phyloP scores from a whole-genome alignment of 495 filamentous ascomycete species.

The Massariosphaeria phaeospora region DNA sequence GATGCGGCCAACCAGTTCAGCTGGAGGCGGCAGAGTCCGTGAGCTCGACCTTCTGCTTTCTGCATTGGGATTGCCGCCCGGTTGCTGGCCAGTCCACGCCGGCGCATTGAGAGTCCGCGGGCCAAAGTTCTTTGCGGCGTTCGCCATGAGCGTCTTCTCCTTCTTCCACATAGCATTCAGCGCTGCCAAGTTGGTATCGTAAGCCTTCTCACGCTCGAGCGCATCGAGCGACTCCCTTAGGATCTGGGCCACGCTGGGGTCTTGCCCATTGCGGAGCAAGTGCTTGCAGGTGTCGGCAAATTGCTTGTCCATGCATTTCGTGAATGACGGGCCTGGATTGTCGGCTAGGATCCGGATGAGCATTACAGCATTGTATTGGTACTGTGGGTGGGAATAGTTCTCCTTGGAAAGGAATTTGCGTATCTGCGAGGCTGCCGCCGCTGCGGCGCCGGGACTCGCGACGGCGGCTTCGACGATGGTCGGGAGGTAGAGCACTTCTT shows the following conservation, averaged over 20 bases:
- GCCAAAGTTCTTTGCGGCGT: conserved; percentile 21
- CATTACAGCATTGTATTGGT: conserved; percentile 97
- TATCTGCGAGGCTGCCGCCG: conserved; percentile 68
- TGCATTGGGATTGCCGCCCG: neutral
- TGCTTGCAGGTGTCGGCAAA: conserved; percentile 74
- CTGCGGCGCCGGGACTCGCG: conserved; percentile 78
- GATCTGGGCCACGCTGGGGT: conserved; percentile 75
- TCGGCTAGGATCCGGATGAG: conserved; percentile 85
- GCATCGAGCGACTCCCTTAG: conserved; percentile 76
- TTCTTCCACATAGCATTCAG: conserved; percentile 83
- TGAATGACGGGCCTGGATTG: conserved; percentile 87
- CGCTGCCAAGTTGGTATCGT: conserved; percentile 64
- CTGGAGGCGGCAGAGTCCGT: conserved; percentile 60
- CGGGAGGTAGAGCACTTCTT: conserved; percentile 90
- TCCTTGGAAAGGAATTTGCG: conserved; percentile 75
- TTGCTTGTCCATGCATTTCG: conserved; percentile 74
- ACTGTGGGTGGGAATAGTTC: conserved; percentile 55
- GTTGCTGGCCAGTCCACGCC: conserved; percentile 21
- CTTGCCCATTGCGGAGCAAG: conserved; percentile 63
- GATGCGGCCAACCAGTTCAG: conserved; percentile 77
- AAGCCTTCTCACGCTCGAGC: conserved; percentile 61
- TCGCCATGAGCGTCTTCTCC: conserved; percentile 56
- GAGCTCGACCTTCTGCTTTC: conserved; percentile 33
- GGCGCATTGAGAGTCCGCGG: conserved; percentile 30
- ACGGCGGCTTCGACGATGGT: conserved; percentile 92